Conservation (phyloP, 768 basidiomycete species). For the Tricholoma hemisulphureum region DNA sequence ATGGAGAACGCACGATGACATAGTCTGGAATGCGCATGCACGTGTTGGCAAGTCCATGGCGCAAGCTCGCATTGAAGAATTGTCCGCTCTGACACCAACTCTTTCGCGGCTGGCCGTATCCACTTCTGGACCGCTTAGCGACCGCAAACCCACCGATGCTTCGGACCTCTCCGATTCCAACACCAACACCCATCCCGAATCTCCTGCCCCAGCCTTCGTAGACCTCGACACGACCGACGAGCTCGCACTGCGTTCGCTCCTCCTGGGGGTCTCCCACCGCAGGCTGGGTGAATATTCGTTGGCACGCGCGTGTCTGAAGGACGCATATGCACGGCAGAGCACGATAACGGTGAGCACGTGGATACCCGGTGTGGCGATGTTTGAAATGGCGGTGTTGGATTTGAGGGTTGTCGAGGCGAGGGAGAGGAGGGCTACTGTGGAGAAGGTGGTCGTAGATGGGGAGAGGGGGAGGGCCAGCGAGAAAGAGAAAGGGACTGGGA, state of each 20-base stretch:
- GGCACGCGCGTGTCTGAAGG: constrained; percentile 48
- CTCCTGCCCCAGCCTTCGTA: neutral
- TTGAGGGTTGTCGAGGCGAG: constrained; percentile 52
- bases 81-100: constrained; percentile 47
- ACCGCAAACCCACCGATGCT: too few relatives aligned
- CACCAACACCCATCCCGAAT: neutral
- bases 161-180: neutral
- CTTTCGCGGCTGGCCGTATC: neutral
- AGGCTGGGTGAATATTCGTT: constrained; percentile 46
- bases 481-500: constrained; percentile 8
- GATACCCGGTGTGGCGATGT: constrained; percentile 64
- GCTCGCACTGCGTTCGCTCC: constrained; percentile 61
- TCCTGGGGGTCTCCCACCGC: constrained; percentile 67
- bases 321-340: constrained; percentile 45
- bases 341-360: constrained; percentile 56
- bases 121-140: too few relatives aligned
- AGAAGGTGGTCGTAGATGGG: constrained; percentile 36
- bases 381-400: constrained; percentile 71
- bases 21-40: constrained; percentile 81
- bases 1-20: too few relatives aligned
- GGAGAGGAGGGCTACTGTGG: constrained; percentile 26
- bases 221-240: constrained; percentile 74
- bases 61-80: constrained; percentile 56
- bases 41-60: constrained; percentile 56
- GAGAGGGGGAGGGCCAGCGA: constrained; percentile 10